Evolutionary conservation across 441 rosid genomes (phyloP), one percentile per base, ranked within the genome.

Genomic region (Pelargonium australe): DNA sequence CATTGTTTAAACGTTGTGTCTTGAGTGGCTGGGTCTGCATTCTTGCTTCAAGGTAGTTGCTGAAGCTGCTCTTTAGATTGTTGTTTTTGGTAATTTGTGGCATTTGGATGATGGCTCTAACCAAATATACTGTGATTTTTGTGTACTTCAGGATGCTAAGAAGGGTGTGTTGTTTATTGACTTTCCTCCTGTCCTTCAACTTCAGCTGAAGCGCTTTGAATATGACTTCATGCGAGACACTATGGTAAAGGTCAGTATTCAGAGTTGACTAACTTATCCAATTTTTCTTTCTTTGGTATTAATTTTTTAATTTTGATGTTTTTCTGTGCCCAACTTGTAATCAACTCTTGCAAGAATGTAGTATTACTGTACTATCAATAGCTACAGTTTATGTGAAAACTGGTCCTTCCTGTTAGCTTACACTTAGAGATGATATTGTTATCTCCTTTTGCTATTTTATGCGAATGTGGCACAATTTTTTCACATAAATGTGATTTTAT

Each of bases 181-280:
- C 78, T 93, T 93, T 23, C 98, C 98, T 4, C 98, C 98, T 14
- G 98, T 93, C 60, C 98, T 93, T 83, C 98, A 93, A 75, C 95
- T 93, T 67, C 98, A 93, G 74, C 80, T 93, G 53, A 93, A 93
- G 82, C 88, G 98, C 43, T 93, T 93, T 84, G 98, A 91, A 72
- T 93, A 93, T 80, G 97, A 93, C 79, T 89, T 85, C 76, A 85
- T 86, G 87, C 88, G 96, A 68, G 92, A 93, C 75, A 82, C 88
- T 1, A 93, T 91, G 97, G 96, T 93, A 77, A 93, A 93, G 98
- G 98, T 93, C 67, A 69, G 89, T 40, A 25, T 28, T 1, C 12
- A 14, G 11, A 57, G 25, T 57, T 16, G 11, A 16, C 25, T 57
- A 5, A 9, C 19, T 57, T 7, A 57, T 20, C 17, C 25, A 57